Evolutionary conservation across 768 basidiomycete species (phyloP), one percentile per base, ranked within the genome.

Genomic region (Favolaschia claudopus): DNA sequence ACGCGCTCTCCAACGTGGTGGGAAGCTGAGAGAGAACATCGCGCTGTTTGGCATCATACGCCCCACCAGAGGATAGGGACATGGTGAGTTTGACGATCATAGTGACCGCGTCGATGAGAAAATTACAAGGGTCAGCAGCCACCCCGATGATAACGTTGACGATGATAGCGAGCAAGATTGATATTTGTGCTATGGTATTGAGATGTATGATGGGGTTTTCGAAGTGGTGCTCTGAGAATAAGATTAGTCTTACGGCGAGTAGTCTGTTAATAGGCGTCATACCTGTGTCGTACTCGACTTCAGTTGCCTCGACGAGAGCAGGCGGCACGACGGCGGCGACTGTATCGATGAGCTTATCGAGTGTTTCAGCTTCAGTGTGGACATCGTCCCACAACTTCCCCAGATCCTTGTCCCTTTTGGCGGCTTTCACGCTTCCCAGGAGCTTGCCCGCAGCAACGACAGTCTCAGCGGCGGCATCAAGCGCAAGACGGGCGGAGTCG

Each of bases 101-200:
- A 13, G 19, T 47, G 19, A 47, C 45, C 45, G 25, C 28, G 7
- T 25, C 45, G 29, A 47, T 47, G 45, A 47, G 8, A 9, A 47
- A 25, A 20, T 47, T 29, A 20, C 45, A 47, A 22, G 57, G 42
- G 12, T 58, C 29, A 2, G 12, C 9, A 24, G 15, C 28, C 3
- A 58, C 8, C 8, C 57, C 49, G 19, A 58, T 38, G 48, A 52
- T 37, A 19, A 58, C 49, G 29, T 58, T 34, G 28, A 17, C 33
- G 19, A 58, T 36, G 6, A 58, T 19, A 2, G 49, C 42, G 2
- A 58, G 22, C 5, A 58, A 13, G n/a, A 45, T 31, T 25, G 37
- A 2, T 6, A 46, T 25, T 19, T 58, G 57, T 1, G 58, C 43
- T 15, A 59, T 25, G 13, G 20, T 37, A 40, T 53, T 44, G n/a